These are phyloP conservation scores for Lupinus albus DNA, from an alignment of 306 rosid genomes.

Conservation along the genomic window DNA sequence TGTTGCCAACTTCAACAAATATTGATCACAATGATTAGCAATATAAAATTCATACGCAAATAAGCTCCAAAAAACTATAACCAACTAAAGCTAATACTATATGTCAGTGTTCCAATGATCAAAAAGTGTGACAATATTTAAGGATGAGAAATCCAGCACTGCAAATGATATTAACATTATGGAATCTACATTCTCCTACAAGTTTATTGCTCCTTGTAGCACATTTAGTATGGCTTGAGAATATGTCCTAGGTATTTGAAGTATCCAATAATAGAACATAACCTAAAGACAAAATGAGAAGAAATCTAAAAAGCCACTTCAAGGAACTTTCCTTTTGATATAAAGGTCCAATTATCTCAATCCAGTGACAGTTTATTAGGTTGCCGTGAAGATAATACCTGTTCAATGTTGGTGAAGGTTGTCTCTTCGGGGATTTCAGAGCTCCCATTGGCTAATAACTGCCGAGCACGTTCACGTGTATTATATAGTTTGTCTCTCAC, in stretches of 20 bases:
- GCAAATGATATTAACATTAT: slow-evolving; percentile 7
- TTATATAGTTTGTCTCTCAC: slow-evolving; percentile 80
- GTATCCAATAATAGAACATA: not conserved
- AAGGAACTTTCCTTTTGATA: slow-evolving; percentile 6
- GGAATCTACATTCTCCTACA: not conserved
- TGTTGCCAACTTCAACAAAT: not conserved
- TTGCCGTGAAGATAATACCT: slow-evolving; percentile 49
- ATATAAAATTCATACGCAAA: slow-evolving; percentile 3
- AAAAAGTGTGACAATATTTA: slow-evolving; percentile 9
- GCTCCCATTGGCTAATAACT: slow-evolving; percentile 64
- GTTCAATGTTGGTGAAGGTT: slow-evolving; percentile 74
- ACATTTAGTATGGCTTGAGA: not conserved
- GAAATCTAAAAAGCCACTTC: not conserved
- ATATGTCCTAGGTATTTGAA: not conserved
- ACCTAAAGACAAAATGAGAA: not conserved
- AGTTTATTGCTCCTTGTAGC: not conserved
- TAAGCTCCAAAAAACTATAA: not conserved
- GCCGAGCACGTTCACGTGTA: slow-evolving; percentile 84
- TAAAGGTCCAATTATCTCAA: not conserved
- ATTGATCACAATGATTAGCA: slow-evolving; percentile 5
- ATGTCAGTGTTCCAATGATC: slow-evolving; percentile 7
- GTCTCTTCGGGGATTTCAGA: slow-evolving; percentile 73
- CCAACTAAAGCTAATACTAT: not conserved
- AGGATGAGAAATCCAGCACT: not conserved
- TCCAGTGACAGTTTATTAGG: slow-evolving; percentile 10